phyloP scores from a whole-genome alignment of 1,284 basidiomycete genomes.

The Phylloboletellus chloephorus region DNA sequence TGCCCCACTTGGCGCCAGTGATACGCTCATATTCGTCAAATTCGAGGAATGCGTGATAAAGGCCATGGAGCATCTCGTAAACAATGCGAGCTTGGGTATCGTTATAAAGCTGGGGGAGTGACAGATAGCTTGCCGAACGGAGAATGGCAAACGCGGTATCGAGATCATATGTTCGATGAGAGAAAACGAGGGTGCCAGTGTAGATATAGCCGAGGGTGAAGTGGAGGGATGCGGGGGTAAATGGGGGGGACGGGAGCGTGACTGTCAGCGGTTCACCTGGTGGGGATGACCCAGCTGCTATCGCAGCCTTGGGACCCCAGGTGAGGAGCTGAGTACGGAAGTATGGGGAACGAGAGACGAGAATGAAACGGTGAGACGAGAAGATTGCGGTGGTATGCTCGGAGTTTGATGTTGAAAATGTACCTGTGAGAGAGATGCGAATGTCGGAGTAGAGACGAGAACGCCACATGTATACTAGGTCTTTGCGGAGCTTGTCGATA shows the following conservation, averaged over 20 bases:
- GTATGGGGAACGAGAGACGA: constrained; percentile 85
- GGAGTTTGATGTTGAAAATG: constrained; percentile 54
- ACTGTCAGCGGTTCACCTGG: constrained; percentile 51
- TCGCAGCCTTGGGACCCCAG: constrained; percentile 41
- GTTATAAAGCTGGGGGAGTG: constrained; percentile 66
- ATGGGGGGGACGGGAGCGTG: constrained; percentile 84
- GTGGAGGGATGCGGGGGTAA: constrained; percentile 90
- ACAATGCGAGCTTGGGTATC: constrained; percentile 81
- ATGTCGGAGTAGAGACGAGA: constrained; percentile 89
- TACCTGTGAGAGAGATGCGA: constrained; percentile 68
- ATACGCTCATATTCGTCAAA: constrained; percentile 70
- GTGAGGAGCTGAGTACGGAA: constrained; percentile 70
- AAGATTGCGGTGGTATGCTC: constrained; percentile 77
- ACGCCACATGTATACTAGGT: constrained; percentile 94
- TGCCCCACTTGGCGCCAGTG: constrained; percentile 69
- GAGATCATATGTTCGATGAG: constrained; percentile 89
- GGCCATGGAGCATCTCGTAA: constrained; percentile 83
- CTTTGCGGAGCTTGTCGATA: constrained; percentile 85
- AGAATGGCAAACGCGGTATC: constrained; percentile 88
- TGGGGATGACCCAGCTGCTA: constrained; percentile 20
- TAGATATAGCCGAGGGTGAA: constrained; percentile 94
- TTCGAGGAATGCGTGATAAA: constrained; percentile 76
- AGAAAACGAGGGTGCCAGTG: constrained; percentile 90
- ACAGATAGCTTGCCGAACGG: constrained; percentile 78
- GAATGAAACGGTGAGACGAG: constrained; percentile 88